phyloP scores from a whole-genome alignment of 2,329 filamentous ascomycete genomes.

The Aureobasidium sp. region DNA sequence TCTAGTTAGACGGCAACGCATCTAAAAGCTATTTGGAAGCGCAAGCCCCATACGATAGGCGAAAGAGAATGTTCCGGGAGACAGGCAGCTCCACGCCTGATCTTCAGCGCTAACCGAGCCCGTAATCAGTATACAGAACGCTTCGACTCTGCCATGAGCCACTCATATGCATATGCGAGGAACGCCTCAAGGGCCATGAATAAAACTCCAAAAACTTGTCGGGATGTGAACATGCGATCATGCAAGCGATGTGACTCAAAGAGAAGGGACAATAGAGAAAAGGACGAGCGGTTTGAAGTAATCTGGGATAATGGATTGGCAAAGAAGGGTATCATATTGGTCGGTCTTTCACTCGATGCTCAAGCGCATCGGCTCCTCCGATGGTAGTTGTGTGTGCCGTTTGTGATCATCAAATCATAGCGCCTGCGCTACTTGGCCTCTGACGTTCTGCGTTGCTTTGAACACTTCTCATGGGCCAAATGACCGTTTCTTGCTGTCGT shows the following conservation, averaged over 20 bases:
- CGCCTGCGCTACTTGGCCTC: slow-evolving; percentile 22
- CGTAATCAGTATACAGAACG: slow-evolving; percentile 7
- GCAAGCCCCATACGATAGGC: slow-evolving; percentile 8
- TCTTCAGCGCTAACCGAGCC: slow-evolving; percentile 9
- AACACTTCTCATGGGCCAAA: slow-evolving; percentile 76
- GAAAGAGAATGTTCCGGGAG: background rate
- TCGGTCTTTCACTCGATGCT: background rate
- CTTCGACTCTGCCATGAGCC: background rate
- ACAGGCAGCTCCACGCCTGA: slow-evolving; percentile 6
- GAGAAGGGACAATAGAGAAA: background rate
- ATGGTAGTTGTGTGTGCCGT: background rate
- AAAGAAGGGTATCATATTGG: slow-evolving; percentile 15
- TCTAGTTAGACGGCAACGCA: background rate
- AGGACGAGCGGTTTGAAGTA: background rate
- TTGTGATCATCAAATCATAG: background rate
- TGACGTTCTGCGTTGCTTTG: slow-evolving; percentile 56
- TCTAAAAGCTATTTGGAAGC: slow-evolving; percentile 10
- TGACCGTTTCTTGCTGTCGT: slow-evolving; percentile 86
- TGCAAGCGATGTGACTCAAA: background rate
- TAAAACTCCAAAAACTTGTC: background rate
- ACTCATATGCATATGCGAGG: background rate
- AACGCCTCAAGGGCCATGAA: background rate
- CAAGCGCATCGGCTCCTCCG: background rate
- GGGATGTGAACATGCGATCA: background rate
- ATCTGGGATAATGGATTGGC: background rate